These are phyloP conservation scores for Trichosporon coremiiforme DNA, from an alignment of 1,284 basidiomycete species.

Conservation along the genomic window DNA sequence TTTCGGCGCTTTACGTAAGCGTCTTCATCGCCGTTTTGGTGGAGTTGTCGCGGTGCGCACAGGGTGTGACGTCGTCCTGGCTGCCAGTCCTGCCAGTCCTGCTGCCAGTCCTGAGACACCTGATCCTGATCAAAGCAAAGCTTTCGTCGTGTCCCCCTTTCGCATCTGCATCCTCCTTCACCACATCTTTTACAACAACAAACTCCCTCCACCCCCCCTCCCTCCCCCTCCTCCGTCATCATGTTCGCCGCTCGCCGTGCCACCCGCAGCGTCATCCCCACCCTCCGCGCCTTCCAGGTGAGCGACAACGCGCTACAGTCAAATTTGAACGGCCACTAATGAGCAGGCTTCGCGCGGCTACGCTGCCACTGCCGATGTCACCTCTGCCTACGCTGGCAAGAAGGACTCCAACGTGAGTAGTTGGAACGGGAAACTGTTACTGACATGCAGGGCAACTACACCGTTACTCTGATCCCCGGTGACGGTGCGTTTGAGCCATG, in stretches of 20 bases:
- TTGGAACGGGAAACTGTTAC: neutral
- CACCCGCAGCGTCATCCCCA: constrained; percentile 16
- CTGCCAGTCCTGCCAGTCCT: neutral
- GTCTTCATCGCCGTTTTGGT: neutral
- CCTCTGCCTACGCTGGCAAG: constrained; percentile 82
- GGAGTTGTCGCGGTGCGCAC: neutral
- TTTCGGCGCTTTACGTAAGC: neutral
- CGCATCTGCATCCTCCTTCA: constrained; percentile 20
- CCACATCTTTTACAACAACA: neutral
- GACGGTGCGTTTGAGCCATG: constrained; percentile 36
- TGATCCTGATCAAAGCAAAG: constrained; percentile 10
- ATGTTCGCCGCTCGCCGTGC: constrained; percentile 18
- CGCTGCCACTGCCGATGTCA: constrained; percentile 55
- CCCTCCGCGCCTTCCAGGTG: constrained; percentile 20
- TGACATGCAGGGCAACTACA: constrained; percentile 80
- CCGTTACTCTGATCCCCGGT: constrained; percentile 54
- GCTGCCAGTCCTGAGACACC: neutral
- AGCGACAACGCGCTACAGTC: neutral
- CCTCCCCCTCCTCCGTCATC: constrained; percentile 3
- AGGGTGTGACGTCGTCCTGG: constrained; percentile 12
- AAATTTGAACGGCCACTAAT: constrained; percentile 20
- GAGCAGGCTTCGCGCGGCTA: constrained; percentile 44
- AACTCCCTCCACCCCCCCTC: neutral
- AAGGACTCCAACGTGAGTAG: constrained; percentile 77
- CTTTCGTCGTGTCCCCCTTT: constrained; percentile 9